Conservation (phyloP, 768 basidiomycete species). For the Boletus tylopilopsis region DNA sequence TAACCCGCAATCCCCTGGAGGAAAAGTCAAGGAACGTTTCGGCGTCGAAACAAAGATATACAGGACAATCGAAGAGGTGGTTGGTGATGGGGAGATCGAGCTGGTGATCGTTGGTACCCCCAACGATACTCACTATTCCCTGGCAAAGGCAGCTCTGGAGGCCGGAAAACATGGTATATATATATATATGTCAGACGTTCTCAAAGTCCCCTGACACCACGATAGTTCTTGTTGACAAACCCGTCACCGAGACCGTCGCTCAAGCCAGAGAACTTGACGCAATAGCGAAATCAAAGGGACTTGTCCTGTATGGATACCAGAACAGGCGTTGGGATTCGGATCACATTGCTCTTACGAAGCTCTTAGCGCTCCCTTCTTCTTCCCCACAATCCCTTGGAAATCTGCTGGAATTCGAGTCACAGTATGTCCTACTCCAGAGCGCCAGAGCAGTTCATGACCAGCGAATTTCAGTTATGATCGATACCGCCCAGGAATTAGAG, state of each 20-base stretch:
- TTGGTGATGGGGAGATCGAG: slow-evolving; percentile 62
- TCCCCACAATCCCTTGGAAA: slow-evolving; percentile 55
- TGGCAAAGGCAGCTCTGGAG: slow-evolving; percentile 60
- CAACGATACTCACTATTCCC: slow-evolving; percentile 66
- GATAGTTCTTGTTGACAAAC: slow-evolving; percentile 77
- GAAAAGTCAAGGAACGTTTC: slow-evolving; percentile 64
- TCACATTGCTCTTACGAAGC: slow-evolving; percentile 59
- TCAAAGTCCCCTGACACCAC: slow-evolving; percentile 1
- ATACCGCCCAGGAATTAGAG: slow-evolving; percentile 59
- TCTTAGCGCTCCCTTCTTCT: slow-evolving; percentile 51
- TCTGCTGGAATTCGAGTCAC: slow-evolving; percentile 70
- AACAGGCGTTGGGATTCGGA: slow-evolving; percentile 80
- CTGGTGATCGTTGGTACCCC: slow-evolving; percentile 68
- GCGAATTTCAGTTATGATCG: slow-evolving; percentile 59
- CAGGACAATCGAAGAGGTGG: slow-evolving; percentile 54
- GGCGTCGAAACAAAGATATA: slow-evolving; percentile 57
- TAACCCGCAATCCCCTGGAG: slow-evolving; percentile 55
- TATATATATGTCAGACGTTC: neutral
- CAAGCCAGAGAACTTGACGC: slow-evolving; percentile 59
- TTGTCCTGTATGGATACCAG: slow-evolving; percentile 69
- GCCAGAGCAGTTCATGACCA: neutral
- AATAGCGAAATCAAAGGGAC: slow-evolving; percentile 54
- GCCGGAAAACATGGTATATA: slow-evolving; percentile 70
- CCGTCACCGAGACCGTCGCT: slow-evolving; percentile 56
- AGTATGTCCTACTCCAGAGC: slow-evolving; percentile 40